These are phyloP conservation scores for Coprinopsis cinerea DNA, from an alignment of 768 basidiomycete species.

Conservation along the genomic window DNA sequence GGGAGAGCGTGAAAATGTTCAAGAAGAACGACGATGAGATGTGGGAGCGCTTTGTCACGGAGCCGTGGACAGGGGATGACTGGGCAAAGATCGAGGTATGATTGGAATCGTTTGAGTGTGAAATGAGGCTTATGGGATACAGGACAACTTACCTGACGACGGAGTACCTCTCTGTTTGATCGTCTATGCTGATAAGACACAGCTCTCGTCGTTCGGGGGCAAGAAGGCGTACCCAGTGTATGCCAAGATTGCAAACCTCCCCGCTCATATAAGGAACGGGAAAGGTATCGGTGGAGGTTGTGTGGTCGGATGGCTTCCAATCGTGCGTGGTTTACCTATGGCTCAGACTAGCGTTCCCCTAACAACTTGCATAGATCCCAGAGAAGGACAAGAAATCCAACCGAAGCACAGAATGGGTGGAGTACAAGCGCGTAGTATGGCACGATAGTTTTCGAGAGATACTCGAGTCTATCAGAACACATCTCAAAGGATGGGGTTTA, in stretches of 20 bases:
- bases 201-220: slow-evolving; percentile 30
- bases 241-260: slow-evolving; percentile 25
- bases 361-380: slow-evolving; percentile 21
- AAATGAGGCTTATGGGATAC: not conserved
- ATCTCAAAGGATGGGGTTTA: slow-evolving; percentile 10
- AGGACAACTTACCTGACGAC: slow-evolving; percentile 13
- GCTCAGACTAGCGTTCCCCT: no score
- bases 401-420: slow-evolving; percentile 23
- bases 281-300: slow-evolving; percentile 1
- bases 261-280: slow-evolving; percentile 11
- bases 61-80: slow-evolving; percentile 13
- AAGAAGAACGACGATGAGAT: slow-evolving; percentile 5
- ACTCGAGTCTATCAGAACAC: slow-evolving; percentile 21
- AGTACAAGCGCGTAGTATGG: slow-evolving; percentile 31
- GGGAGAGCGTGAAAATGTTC: slow-evolving; percentile 1
- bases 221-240: slow-evolving; percentile 32
- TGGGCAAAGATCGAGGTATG: slow-evolving; percentile 13
- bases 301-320: slow-evolving; percentile 31
- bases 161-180: slow-evolving; percentile 25
- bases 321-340: slow-evolving; percentile 17
- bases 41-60: slow-evolving; percentile 10
- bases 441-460: slow-evolving; percentile 25
- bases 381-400: slow-evolving; percentile 16
- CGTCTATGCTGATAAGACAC: slow-evolving; percentile 34
- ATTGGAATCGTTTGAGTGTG: not conserved